A percentile compares a stretch with the other conserved stretches of the same genome.
phyloP scores from a whole-genome alignment of 1,284 basidiomycete genomes.

The Microbotryum silenes-acaulis region DNA sequence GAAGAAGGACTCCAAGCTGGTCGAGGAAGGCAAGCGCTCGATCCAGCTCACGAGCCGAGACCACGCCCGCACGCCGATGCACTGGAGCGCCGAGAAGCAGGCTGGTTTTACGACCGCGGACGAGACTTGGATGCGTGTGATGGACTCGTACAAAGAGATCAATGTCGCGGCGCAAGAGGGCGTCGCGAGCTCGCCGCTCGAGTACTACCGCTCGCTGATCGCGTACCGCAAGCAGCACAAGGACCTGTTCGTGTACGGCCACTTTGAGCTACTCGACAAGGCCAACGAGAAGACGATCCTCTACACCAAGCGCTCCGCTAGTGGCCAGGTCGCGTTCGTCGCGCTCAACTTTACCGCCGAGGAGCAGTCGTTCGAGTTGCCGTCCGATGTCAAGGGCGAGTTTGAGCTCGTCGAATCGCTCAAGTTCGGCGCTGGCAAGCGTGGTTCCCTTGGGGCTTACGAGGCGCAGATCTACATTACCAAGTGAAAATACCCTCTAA shows the following conservation, averaged over 20 bases:
- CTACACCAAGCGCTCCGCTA: conserved; percentile 48
- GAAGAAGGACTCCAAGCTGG: conserved; percentile 51
- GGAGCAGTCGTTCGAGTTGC: conserved; percentile 23
- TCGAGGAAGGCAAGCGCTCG: conserved; percentile 49
- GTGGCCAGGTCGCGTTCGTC: conserved; percentile 41
- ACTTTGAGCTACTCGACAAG: conserved; percentile 49
- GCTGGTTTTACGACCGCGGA: conserved; percentile 58
- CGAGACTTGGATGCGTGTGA: conserved; percentile 66
- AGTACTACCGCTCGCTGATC: conserved; percentile 56
- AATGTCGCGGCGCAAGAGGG: conserved; percentile 52
- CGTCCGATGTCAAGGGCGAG: not conserved
- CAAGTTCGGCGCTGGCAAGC: not conserved
- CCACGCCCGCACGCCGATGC: conserved; percentile 59
- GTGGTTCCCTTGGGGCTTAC: not conserved
- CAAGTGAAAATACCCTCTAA: not conserved
- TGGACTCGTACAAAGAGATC: conserved; percentile 58
- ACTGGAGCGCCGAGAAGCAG: conserved; percentile 56
- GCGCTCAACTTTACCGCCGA: conserved; percentile 51
- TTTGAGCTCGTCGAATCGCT: not conserved
- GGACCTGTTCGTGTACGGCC: conserved; percentile 46
- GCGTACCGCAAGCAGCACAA: conserved; percentile 49
- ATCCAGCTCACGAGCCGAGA: conserved; percentile 61
- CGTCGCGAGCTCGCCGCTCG: conserved; percentile 47
- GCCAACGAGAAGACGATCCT: conserved; percentile 52
- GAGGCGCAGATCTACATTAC: conserved; percentile 1